A percentile compares a stretch with the other conserved stretches of the same genome.
These are phyloP conservation scores for Kockovaella imperatae DNA, from an alignment of 768 basidiomycete genomes.

Conservation along the genomic window DNA sequence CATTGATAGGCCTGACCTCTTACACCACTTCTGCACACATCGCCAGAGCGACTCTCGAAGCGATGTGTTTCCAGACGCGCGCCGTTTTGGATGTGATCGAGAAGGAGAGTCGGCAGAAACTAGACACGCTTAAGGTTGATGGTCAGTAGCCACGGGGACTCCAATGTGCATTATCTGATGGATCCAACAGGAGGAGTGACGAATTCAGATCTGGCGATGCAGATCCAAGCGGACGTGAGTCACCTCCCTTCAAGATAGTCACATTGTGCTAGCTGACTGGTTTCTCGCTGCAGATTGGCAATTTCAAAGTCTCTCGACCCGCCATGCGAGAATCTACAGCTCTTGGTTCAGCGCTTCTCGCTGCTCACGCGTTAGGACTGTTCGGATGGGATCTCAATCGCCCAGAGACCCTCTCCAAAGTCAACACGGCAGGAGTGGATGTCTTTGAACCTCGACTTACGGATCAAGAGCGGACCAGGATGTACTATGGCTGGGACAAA, in stretches of 20 bases:
- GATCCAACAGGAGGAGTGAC: conserved; percentile 20
- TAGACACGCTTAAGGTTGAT: conserved; percentile 86
- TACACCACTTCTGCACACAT: conserved; percentile 66
- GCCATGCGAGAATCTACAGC: conserved; percentile 98
- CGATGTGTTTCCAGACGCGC: conserved; percentile 90
- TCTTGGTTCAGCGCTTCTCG: conserved; percentile 86
- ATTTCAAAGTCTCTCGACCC: conserved; percentile 83
- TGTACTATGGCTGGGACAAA: conserved; percentile 75
- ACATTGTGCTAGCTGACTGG: conserved; percentile 47
- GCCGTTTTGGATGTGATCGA: conserved; percentile 95
- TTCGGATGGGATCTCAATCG: conserved; percentile 86
- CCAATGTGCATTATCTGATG: not conserved
- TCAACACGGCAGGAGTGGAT: conserved; percentile 74
- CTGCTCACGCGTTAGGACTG: conserved; percentile 74
- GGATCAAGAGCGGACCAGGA: conserved; percentile 55
- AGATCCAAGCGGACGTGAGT: conserved; percentile 43
- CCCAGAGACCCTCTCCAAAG: conserved; percentile 72
- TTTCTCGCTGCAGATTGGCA: conserved; percentile 61
- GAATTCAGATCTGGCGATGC: conserved; percentile 50
- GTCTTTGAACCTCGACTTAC: conserved; percentile 58
- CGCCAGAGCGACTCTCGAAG: conserved; percentile 88
- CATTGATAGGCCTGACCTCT: conserved; percentile 41
- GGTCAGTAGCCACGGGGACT: conserved; percentile 47
- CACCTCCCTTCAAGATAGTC: not conserved
- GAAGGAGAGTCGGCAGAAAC: conserved; percentile 65